Percentiles rank a stretch among this genome's conserved stretches.
Conservation (phyloP, 2,329 filamentous ascomycete genomes). For the Aspergillus caelatus region DNA sequence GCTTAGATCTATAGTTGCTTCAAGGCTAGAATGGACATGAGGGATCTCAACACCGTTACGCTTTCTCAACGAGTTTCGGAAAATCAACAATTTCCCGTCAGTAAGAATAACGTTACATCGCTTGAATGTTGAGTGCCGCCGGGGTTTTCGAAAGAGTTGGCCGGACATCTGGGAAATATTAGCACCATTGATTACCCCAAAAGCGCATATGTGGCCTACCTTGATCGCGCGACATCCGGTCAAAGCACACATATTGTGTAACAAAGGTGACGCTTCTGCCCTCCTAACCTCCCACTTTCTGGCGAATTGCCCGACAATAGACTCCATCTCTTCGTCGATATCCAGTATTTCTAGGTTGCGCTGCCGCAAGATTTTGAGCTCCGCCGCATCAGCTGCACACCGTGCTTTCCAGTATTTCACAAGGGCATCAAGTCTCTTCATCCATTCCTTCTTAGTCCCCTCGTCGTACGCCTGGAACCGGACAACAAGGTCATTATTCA, state of each 20-base stretch:
- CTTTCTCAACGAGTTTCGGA: constrained; percentile 61
- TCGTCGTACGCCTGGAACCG: constrained; percentile 63
- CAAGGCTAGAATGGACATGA: constrained; percentile 65
- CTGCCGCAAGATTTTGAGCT: constrained; percentile 59
- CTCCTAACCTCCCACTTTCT: constrained; percentile 70
- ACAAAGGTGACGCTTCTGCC: constrained; percentile 62
- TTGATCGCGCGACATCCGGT: constrained; percentile 63
- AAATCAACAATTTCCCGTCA: constrained; percentile 63
- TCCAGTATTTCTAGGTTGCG: constrained; percentile 62
- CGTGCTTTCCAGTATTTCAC: constrained; percentile 65
- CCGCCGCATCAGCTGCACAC: constrained; percentile 57
- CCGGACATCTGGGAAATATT: constrained; percentile 56
- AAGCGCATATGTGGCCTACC: constrained; percentile 28
- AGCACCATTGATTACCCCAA: constrained; percentile 9
- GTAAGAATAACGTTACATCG: constrained; percentile 63
- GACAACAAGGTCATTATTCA: constrained; percentile 64
- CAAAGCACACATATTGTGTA: constrained; percentile 72
- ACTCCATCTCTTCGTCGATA: constrained; percentile 68
- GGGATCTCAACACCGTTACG: constrained; percentile 58
- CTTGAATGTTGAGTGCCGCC: constrained; percentile 63
- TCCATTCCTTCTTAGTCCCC: constrained; percentile 63
- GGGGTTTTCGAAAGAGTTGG: constrained; percentile 64
- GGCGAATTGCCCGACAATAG: constrained; percentile 66
- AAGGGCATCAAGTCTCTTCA: constrained; percentile 58
- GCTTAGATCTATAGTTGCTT: constrained; percentile 60